These are phyloP conservation scores for Mycosphaerella arachidis DNA, from an alignment of 2,329 filamentous ascomycete species.

Conservation along the genomic window DNA sequence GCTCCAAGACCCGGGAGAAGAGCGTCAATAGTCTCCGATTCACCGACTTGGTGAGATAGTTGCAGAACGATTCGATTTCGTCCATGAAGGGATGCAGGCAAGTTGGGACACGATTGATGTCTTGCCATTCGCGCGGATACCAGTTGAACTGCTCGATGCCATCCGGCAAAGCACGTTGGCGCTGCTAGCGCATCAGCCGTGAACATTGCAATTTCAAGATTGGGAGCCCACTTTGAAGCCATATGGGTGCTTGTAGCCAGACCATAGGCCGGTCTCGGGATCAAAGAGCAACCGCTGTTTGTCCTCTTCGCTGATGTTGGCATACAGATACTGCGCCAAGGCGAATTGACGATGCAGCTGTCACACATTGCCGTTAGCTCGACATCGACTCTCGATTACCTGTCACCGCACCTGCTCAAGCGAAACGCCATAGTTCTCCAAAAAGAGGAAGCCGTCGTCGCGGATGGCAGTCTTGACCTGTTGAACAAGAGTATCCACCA, in stretches of 20 bases:
- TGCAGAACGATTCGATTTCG: slow-evolving; percentile 45
- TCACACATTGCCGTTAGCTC: not conserved
- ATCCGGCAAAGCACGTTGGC: slow-evolving; percentile 41
- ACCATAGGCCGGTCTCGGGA: slow-evolving; percentile 47
- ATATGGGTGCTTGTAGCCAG: slow-evolving; percentile 49
- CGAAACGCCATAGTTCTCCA: slow-evolving; percentile 50
- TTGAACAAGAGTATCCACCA: slow-evolving; percentile 43
- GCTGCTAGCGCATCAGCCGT: slow-evolving; percentile 11
- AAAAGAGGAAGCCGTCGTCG: slow-evolving; percentile 38
- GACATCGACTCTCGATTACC: no score
- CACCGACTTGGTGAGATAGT: slow-evolving; percentile 47
- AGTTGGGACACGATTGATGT: slow-evolving; percentile 41
- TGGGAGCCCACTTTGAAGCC: slow-evolving; percentile 22
- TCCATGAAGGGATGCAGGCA: slow-evolving; percentile 50
- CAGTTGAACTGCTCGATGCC: slow-evolving; percentile 55
- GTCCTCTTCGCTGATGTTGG: slow-evolving; percentile 49
- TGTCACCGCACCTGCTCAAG: slow-evolving; percentile 31
- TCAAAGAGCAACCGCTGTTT: slow-evolving; percentile 47
- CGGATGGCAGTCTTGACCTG: slow-evolving; percentile 35
- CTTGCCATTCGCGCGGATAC: slow-evolving; percentile 46
- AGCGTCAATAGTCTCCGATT: slow-evolving; percentile 39
- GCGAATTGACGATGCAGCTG: slow-evolving; percentile 50
- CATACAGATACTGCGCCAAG: slow-evolving; percentile 48
- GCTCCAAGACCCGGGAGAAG: slow-evolving; percentile 43
- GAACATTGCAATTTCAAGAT: not conserved